phyloP scores from a whole-genome alignment of 768 basidiomycete species.

The Termitomyces sp. region DNA sequence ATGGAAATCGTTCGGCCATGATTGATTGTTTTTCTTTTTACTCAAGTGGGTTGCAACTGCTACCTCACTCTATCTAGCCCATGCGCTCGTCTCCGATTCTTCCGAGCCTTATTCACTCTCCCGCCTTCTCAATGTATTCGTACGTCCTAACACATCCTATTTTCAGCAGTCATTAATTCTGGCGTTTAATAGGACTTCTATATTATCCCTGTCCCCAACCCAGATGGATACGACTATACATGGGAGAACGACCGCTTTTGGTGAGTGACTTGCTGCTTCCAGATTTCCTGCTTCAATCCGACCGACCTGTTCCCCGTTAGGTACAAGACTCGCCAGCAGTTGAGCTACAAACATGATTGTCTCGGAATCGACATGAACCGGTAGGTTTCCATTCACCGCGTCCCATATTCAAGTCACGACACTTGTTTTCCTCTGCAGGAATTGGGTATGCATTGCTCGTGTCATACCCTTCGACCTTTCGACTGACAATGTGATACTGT shows the following conservation, averaged over 20 bases:
- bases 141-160: constrained; percentile 22
- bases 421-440: constrained; percentile 32
- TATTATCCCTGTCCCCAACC: constrained; percentile 63
- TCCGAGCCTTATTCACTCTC: constrained; percentile 42
- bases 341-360: constrained; percentile 47
- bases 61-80: constrained; percentile 66
- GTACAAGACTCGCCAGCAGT: constrained; percentile 67
- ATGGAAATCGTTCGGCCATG: constrained; percentile 4
- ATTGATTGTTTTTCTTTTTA: neutral
- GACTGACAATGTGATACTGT: neutral
- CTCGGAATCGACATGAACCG: constrained; percentile 77
- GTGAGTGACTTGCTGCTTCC: constrained; percentile 21
- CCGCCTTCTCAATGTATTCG: constrained; percentile 49
- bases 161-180: neutral
- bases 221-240: constrained; percentile 72
- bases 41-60: constrained; percentile 77
- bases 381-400: constrained; percentile 23
- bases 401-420: neutral
- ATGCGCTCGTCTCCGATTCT: constrained; percentile 54
- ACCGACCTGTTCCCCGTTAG: constrained; percentile 19
- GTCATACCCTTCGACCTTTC: neutral
- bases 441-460: constrained; percentile 42
- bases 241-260: constrained; percentile 69
- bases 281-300: neutral
- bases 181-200: constrained; percentile 46